Percentiles rank a stretch among this genome's conserved stretches.
These are phyloP conservation scores for Pleurotus ostreatus DNA, from an alignment of 768 basidiomycete genomes.

Conservation along the genomic window DNA sequence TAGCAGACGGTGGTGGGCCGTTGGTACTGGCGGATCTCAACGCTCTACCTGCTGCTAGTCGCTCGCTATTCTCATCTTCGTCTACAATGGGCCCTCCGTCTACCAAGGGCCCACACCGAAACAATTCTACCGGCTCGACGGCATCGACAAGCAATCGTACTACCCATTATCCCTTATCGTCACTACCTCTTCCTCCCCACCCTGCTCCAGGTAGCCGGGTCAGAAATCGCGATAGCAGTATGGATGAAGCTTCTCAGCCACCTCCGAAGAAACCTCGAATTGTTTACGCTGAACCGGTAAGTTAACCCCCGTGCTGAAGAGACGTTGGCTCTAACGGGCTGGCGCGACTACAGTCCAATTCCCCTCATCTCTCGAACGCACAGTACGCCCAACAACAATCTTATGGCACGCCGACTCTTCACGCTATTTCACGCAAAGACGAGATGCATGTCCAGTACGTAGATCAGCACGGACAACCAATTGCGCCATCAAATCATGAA, in stretches of 20 bases:
- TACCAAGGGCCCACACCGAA: constrained; percentile 3
- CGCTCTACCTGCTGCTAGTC: constrained; percentile 19
- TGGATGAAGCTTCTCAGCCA: constrained; percentile 36
- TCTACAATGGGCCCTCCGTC: constrained; percentile 11
- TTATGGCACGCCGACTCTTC: not conserved
- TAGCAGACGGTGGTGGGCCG: constrained; percentile 40
- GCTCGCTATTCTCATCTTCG: not conserved
- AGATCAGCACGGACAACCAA: not conserved
- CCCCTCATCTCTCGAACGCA: constrained; percentile 2
- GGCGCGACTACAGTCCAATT: not conserved
- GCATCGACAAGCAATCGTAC: constrained; percentile 1
- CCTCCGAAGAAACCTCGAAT: constrained; percentile 45
- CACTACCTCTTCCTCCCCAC: constrained; percentile 35
- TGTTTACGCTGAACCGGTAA: constrained; percentile 27
- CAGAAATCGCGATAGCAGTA: constrained; percentile 39
- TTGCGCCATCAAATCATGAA: not conserved
- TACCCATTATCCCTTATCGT: constrained; percentile 25
- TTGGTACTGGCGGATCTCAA: constrained; percentile 34
- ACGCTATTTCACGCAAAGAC: constrained; percentile 1
- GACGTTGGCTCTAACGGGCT: not conserved
- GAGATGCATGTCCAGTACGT: not conserved
- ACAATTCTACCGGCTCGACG: constrained; percentile 15
- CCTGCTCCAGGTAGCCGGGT: constrained; percentile 29
- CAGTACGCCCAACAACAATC: constrained; percentile 3
- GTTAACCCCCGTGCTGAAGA: not conserved